Percentiles rank a stretch among this genome's conserved stretches.
Evolutionary conservation across 495 filamentous ascomycete genomes (phyloP).

Genomic region (Lasiosphaeria hispida): DNA sequence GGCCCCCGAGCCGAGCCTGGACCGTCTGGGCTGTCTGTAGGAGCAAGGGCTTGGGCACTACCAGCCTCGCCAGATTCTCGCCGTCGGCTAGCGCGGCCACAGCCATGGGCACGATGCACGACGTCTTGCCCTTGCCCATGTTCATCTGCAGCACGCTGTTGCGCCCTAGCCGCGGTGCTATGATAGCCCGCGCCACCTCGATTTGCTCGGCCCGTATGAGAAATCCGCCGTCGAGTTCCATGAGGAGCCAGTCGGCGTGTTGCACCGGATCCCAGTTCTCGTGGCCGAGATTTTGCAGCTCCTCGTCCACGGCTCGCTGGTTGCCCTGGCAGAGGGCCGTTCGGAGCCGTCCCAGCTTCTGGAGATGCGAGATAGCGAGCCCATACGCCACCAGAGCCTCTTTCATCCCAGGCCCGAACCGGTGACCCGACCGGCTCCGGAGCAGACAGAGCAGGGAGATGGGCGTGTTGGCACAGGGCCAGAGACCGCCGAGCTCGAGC

Average conservation of each 20-base stretch:
- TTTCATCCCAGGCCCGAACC: constrained; percentile 45
- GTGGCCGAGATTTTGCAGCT: constrained; percentile 45
- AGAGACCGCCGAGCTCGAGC: constrained; percentile 49
- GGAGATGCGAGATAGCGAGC: constrained; percentile 40
- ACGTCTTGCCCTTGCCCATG: constrained; percentile 52
- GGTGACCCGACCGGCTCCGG: constrained; percentile 35
- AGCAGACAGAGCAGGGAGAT: constrained; percentile 53
- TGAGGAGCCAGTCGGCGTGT: constrained; percentile 52
- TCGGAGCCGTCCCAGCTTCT: constrained; percentile 25
- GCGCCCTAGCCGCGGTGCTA: constrained; percentile 36
- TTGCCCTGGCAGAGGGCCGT: background rate
- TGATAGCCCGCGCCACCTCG: constrained; percentile 51
- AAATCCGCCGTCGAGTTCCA: constrained; percentile 56
- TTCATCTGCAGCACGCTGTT: constrained; percentile 58
- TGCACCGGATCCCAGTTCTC: constrained; percentile 48
- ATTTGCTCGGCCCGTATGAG: constrained; percentile 51
- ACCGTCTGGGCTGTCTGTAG: constrained; percentile 45
- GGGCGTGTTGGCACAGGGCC: constrained; percentile 51
- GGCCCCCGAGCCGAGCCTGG: constrained; percentile 6
- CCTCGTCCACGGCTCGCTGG: constrained; percentile 28
- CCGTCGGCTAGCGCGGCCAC: constrained; percentile 47
- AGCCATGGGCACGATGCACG: constrained; percentile 54
- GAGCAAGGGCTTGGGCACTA: constrained; percentile 19
- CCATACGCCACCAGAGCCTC: constrained; percentile 44
- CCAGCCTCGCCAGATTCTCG: constrained; percentile 14